phyloP scores from a whole-genome alignment of 768 basidiomycete species.

The Psilocybe subaeruginosa region DNA sequence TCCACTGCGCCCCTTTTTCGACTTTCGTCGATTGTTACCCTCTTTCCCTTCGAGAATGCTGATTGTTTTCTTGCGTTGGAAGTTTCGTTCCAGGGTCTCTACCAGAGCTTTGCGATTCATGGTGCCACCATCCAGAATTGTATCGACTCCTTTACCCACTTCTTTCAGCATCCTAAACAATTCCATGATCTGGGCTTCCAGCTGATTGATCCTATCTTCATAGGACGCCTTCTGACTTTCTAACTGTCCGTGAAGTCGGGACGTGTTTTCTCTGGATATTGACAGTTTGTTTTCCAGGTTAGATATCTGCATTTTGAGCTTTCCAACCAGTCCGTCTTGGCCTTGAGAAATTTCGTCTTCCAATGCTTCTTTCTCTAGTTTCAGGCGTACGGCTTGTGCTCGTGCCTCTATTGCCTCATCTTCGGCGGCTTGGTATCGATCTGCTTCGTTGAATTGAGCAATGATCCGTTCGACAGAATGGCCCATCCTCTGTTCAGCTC shows the following conservation, averaged over 20 bases:
- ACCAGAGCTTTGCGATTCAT: slow-evolving; percentile 87
- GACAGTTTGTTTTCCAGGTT: slow-evolving; percentile 78
- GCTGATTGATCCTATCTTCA: slow-evolving; percentile 84
- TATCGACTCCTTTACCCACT: slow-evolving; percentile 75
- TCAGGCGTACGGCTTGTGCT: slow-evolving; percentile 61
- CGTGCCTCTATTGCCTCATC: slow-evolving; percentile 76
- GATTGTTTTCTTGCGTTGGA: slow-evolving; percentile 85
- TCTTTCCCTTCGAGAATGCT: slow-evolving; percentile 80
- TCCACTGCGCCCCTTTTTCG: slow-evolving; percentile 21
- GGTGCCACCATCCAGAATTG: slow-evolving; percentile 66
- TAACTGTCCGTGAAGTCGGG: slow-evolving; percentile 76
- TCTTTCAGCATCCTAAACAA: slow-evolving; percentile 93
- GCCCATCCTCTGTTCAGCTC: slow-evolving; percentile 84
- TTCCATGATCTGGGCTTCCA: slow-evolving; percentile 92
- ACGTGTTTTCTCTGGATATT: slow-evolving; percentile 78
- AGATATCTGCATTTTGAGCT: slow-evolving; percentile 70
- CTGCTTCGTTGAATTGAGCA: slow-evolving; percentile 88
- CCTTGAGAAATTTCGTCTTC: slow-evolving; percentile 84
- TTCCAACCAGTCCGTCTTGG: slow-evolving; percentile 82
- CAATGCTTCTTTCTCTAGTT: slow-evolving; percentile 81
- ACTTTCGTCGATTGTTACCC: slow-evolving; percentile 32
- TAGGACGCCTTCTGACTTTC: slow-evolving; percentile 77
- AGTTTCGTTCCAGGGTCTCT: slow-evolving; percentile 76
- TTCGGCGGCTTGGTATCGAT: slow-evolving; percentile 77
- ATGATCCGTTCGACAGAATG: slow-evolving; percentile 89